Evolutionary conservation across 2,329 filamentous ascomycete species (phyloP), one percentile per base, ranked within the genome.

Genomic region (Pseudogymnoascus sp.): DNA sequence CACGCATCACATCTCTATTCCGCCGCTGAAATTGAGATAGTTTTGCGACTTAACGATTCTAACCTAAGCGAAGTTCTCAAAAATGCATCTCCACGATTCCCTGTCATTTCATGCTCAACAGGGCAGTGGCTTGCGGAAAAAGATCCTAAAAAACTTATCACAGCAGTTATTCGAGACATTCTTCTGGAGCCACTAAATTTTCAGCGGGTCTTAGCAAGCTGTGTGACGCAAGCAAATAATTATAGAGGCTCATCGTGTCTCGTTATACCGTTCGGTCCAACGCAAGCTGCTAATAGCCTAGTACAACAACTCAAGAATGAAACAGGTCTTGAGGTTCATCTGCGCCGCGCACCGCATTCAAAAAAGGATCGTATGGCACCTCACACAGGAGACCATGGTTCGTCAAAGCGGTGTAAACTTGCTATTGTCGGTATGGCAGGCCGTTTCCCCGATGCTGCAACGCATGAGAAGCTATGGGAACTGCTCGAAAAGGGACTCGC

Each of bases 371-470:
- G 18, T 36, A 44, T 50, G 11, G 42, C 44, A 18, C 34, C 46
- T 8, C 31, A 31, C 36, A 63, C 81, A 25, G 79, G 79, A 16
- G 81, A 81, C 67, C 79, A 82, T 66, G 80, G 80, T 10, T 73
- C 76, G 12, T 72, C 66, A 7, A 77, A 77, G 12, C 76, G 84
- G 70, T 84, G 85, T 72, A 93, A 92, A 75, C 84, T 96, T 66
- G 91, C 91, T 64, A 92, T 96, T 66, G 89, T 96, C 36, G 91
- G 91, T 61, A 90, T 91, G 84, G 84, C 89, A 53, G 89, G 89
- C 60, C 83, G 89, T 60, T 92, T 91, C 73, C 89, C 89, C 1
- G 86, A 89, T 69, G 87, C 89, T 60, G 87, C 85, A 14, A 88
- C 82, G 70, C 82, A 86, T 65, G 87, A 91, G 64, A 84, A 84